phyloP scores from a whole-genome alignment of 768 basidiomycete genomes.

The Mycena pura region DNA sequence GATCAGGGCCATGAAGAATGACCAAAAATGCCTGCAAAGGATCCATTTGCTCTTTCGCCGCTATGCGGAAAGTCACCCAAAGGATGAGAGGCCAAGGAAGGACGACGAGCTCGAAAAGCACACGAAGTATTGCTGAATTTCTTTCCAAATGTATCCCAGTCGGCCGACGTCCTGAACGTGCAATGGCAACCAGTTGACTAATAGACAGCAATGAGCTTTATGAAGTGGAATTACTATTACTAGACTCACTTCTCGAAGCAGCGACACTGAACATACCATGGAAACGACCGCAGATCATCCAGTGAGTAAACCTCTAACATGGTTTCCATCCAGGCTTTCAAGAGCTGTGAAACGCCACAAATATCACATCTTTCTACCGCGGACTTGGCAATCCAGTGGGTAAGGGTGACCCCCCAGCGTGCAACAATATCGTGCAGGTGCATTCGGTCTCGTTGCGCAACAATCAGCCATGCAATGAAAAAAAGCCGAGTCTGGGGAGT shows the following conservation, averaged over 20 bases:
- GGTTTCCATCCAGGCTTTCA: conserved; percentile 1
- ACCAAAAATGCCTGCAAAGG: background rate
- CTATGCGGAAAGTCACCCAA: conserved; percentile 9
- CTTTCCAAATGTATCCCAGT: background rate
- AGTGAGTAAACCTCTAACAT: background rate
- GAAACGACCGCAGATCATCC: conserved; percentile 3
- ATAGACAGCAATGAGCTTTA: background rate
- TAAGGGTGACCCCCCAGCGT: background rate
- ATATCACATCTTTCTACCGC: background rate
- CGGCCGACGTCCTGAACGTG: background rate
- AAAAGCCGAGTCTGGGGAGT: background rate
- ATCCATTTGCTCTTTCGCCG: background rate
- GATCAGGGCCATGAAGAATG: background rate
- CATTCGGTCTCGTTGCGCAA: background rate
- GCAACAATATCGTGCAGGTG: background rate
- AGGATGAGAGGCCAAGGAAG: conserved; percentile 10
- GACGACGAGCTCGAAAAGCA: conserved; percentile 7
- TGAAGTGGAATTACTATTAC: background rate
- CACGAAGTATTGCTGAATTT: background rate
- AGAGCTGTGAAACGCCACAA: background rate
- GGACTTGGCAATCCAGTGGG: background rate
- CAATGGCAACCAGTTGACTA: background rate
- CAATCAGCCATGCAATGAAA: conserved; percentile 9
- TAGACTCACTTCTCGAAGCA: background rate
- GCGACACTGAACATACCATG: background rate